Base-by-base conservation (phyloP, 192 early-diverging fungal genomes). In the Umbelopsis ramanniana region DNA sequence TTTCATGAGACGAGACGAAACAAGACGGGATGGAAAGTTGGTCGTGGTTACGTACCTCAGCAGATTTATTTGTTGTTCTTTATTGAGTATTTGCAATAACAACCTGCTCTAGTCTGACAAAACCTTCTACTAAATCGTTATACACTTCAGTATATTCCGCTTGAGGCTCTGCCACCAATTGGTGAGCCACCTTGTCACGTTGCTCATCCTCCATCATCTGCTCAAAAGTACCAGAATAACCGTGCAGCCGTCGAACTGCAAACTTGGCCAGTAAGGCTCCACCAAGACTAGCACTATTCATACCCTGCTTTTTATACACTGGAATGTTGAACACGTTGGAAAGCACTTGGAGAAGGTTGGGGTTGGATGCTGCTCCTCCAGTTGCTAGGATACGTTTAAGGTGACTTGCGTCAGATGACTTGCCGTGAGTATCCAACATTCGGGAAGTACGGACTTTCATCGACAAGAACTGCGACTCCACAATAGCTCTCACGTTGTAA, bases 381-480 rank as follows among this genome's bases (percentile, higher is more conserved):
- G 89, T 90, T 9, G 88, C 88, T n/a, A 93, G 72, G 15, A 94
- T 75, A 43, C 89, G 82, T 17, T 81, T 78, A 26, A 88, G 24
- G 55, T 60, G 24, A 17, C 66, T 67, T 23, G 76, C 67, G 21
- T 67, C 37, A 22, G 6, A 10, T 2, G 46, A 66, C 55, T 80
- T 72, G 71, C 22, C 5, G 35, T 71, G 10, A 66, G n/a, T 22
- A 37, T 15, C 33, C 55, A 73, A 14, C 70, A 75, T 67, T 70
- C 74, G 74, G 21, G 70, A 66, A 6, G 83, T 81, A 40, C 89
- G 83, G 29, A 85, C 37, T 24, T 84, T 76, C 92, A 94, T 94
- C 12, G 87, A 86, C 77, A 96, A 69, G 29, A 90, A 78, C 75
- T 92, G 93, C 48, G 86, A 88, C 67, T 96, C 94, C 8, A 94